These are phyloP conservation scores for Dentipellis sp. DNA, from an alignment of 768 basidiomycete genomes.

Conservation along the genomic window DNA sequence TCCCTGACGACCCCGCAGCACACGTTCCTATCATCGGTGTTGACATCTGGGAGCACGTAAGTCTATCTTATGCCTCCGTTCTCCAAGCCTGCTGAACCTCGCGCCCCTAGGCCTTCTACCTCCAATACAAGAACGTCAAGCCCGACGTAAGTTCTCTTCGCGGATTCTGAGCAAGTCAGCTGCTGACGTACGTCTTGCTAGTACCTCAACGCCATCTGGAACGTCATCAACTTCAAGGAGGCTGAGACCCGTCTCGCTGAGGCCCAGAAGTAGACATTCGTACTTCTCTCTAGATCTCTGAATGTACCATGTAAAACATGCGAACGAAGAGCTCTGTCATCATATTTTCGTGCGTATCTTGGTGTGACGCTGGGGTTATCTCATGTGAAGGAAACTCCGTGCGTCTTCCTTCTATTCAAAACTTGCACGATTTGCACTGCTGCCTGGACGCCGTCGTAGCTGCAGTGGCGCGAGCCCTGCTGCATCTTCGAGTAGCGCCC, in stretches of 20 bases:
- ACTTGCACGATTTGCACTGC: no score
- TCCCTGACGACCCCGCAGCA: constrained; percentile 1
- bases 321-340: no score
- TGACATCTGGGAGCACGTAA: constrained; percentile 87
- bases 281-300: neutral
- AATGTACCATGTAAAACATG: neutral
- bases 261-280: constrained; percentile 14
- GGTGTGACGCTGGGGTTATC: no score
- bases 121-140: constrained; percentile 96
- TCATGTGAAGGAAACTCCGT: no score
- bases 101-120: constrained; percentile 53
- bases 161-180: neutral
- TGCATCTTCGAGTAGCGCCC: no score
- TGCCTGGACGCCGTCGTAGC: no score
- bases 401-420: no score
- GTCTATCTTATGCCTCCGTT: neutral
- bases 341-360: no score
- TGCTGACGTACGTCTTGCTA: constrained; percentile 17
- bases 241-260: constrained; percentile 58
- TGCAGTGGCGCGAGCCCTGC: no score
- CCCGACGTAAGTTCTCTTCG: constrained; percentile 54
- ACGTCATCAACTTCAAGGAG: constrained; percentile 64
- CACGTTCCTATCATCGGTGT: constrained; percentile 83
- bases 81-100: neutral
- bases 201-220: constrained; percentile 76